phyloP scores from a whole-genome alignment of 148 eudicot species.

The Drosera capensis region DNA sequence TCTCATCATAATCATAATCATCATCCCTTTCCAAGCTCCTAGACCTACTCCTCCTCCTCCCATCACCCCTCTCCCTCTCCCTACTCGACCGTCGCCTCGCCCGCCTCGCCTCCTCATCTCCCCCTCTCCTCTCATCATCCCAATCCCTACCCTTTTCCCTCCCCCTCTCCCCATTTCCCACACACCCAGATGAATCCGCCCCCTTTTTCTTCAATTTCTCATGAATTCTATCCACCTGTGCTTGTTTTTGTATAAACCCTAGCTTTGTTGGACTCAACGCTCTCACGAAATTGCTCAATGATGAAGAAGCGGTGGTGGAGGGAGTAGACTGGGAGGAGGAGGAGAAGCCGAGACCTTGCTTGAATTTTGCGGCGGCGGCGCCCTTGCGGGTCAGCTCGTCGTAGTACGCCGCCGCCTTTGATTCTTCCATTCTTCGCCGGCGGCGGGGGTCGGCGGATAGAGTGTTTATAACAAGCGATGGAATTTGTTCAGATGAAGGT shows the following conservation, averaged over 20 bases:
- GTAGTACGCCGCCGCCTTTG: conserved; percentile 80
- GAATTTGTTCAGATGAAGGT: too few relatives aligned
- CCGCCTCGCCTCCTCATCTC: conserved; percentile 11
- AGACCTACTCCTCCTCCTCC: conserved; percentile 14
- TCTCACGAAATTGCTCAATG: conserved; percentile 49
- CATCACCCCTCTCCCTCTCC: conserved; percentile 10
- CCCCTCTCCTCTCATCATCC: conserved; percentile 8
- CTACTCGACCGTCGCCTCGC: conserved; percentile 10
- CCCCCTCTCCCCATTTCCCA: conserved; percentile 12
- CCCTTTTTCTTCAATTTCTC: conserved; percentile 53
- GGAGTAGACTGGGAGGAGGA: too few relatives aligned
- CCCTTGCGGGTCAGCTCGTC: conserved; percentile 74
- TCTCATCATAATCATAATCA: conserved; percentile 18
- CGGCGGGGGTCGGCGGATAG: too few relatives aligned
- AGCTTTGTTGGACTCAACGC: conserved; percentile 42
- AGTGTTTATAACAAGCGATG: too few relatives aligned
- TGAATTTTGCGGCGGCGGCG: conserved; percentile 76
- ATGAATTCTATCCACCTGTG: conserved; percentile 47
- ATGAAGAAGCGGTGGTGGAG: conserved; percentile 21
- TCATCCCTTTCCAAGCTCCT: conserved; percentile 9
- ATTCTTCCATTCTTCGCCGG: conserved; percentile 99
- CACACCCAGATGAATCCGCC: conserved; percentile 8
- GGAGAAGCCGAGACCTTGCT: conserved; percentile 88
- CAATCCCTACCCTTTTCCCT: conserved; percentile 17
- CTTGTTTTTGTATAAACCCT: conserved; percentile 20